A percentile compares a stretch with the other conserved stretches of the same genome.
phyloP scores from a whole-genome alignment of 495 filamentous ascomycete species.

The Pyrenopolyporus hunteri region DNA sequence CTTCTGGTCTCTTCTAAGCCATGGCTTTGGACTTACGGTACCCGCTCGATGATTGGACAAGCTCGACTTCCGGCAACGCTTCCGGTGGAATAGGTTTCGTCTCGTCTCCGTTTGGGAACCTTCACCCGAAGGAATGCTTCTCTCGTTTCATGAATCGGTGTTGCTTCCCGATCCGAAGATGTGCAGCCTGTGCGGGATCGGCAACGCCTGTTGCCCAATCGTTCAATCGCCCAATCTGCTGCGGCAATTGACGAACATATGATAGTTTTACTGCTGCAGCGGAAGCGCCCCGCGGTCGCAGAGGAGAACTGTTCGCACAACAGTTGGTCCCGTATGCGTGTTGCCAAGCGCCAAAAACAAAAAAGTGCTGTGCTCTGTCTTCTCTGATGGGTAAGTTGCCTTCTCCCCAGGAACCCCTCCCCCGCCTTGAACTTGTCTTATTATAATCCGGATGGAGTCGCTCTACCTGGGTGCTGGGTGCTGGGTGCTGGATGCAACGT shows the following conservation, averaged over 20 bases:
- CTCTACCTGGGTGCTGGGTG: slow-evolving; percentile 20
- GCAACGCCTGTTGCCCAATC: slow-evolving; percentile 5
- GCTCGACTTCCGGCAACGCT: slow-evolving; percentile 23
- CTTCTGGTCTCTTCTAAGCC: slow-evolving; percentile 7
- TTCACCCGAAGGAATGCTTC: slow-evolving; percentile 36
- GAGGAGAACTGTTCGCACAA: slow-evolving; percentile 3
- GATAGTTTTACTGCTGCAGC: slow-evolving; percentile 36
- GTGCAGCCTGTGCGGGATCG: slow-evolving; percentile 33
- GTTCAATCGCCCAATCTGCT: slow-evolving; percentile 26
- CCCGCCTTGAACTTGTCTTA: slow-evolving; percentile 30
- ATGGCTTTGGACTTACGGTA: slow-evolving; percentile 18
- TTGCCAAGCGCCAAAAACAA: too few relatives aligned
- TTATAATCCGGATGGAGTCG: slow-evolving; percentile 14
- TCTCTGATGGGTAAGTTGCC: neutral
- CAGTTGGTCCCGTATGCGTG: too few relatives aligned
- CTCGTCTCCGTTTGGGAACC: slow-evolving; percentile 36
- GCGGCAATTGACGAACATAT: slow-evolving; percentile 27
- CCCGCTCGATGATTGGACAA: slow-evolving; percentile 22
- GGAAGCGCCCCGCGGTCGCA: slow-evolving; percentile 33
- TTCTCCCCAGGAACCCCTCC: slow-evolving; percentile 11
- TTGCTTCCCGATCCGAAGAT: slow-evolving; percentile 36
- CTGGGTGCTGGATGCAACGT: slow-evolving; percentile 17
- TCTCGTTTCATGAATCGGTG: slow-evolving; percentile 38
- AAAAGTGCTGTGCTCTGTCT: neutral
- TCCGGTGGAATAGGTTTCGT: slow-evolving; percentile 36